Conservation (phyloP, 352 stramenopile species). For the Phytophthora parvispora region DNA sequence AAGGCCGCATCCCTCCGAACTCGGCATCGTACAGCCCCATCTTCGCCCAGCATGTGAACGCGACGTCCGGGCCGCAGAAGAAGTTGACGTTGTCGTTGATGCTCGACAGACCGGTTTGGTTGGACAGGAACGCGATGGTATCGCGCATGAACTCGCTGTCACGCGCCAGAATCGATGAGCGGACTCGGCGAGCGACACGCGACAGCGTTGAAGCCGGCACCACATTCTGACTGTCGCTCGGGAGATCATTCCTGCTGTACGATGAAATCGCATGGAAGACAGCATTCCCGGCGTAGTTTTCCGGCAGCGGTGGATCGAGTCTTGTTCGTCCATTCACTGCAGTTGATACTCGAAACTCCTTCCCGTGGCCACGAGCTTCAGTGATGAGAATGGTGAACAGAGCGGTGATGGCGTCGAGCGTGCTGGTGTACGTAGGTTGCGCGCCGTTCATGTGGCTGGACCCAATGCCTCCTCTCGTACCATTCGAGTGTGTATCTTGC, state of each 20-base stretch:
- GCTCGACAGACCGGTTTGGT: slow-evolving; percentile 30
- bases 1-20: slow-evolving; percentile 41
- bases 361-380: slow-evolving; percentile 49
- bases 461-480: slow-evolving; percentile 5
- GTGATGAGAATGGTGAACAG: slow-evolving; percentile 62
- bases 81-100: slow-evolving; percentile 62
- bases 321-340: slow-evolving; percentile 56
- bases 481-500: neutral
- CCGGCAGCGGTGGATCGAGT: slow-evolving; percentile 49
- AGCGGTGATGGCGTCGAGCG: slow-evolving; percentile 59
- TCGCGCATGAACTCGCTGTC: slow-evolving; percentile 58
- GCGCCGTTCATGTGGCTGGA: slow-evolving; percentile 24
- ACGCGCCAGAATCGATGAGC: slow-evolving; percentile 51
- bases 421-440: slow-evolving; percentile 50
- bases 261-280: slow-evolving; percentile 61
- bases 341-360: slow-evolving; percentile 53
- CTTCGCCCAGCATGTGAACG: slow-evolving; percentile 67
- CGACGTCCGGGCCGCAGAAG: slow-evolving; percentile 62
- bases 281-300: slow-evolving; percentile 58
- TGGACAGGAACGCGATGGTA: slow-evolving; percentile 61
- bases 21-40: slow-evolving; percentile 69
- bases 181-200: slow-evolving; percentile 40
- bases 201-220: slow-evolving; percentile 16
- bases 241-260: slow-evolving; percentile 41
- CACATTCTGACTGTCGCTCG: neutral